Evolutionary conservation across 129 eudicot genomes (phyloP).

Genomic region (Silybum marianum): DNA sequence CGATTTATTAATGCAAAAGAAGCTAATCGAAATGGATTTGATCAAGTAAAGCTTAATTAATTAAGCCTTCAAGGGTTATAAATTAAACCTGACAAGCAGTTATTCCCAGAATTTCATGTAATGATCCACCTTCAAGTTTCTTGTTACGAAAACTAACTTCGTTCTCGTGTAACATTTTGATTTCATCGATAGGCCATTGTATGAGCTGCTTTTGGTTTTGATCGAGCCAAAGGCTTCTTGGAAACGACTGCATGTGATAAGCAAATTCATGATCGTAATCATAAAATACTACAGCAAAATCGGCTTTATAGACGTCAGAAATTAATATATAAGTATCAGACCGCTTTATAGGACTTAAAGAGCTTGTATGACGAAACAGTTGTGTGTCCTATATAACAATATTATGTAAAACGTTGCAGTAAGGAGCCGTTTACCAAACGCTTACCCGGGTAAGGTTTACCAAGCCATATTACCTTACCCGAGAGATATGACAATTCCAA

Average conservation of each 20-base stretch:
- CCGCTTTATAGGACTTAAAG: neutral
- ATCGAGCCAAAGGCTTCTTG: conserved; percentile 36
- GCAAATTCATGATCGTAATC: neutral
- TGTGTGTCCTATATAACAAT: too few relatives aligned
- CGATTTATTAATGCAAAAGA: neutral
- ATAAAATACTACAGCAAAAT: neutral
- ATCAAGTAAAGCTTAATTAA: neutral
- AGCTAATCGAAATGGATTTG: neutral
- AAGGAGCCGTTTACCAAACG: too few relatives aligned
- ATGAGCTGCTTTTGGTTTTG: conserved; percentile 31
- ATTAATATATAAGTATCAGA: too few relatives aligned
- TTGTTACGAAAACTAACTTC: conserved; percentile 16
- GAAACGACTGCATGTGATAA: conserved; percentile 32
- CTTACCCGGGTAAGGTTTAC: too few relatives aligned
- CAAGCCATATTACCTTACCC: too few relatives aligned
- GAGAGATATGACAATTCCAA: too few relatives aligned
- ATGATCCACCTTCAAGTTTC: conserved; percentile 36
- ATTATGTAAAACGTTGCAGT: too few relatives aligned
- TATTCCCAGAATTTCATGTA: conserved; percentile 30
- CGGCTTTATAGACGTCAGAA: neutral
- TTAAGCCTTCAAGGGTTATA: neutral
- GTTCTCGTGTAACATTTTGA: conserved; percentile 17
- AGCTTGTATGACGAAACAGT: too few relatives aligned
- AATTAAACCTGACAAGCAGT: conserved; percentile 35
- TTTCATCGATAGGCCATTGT: conserved; percentile 44